These are phyloP conservation scores for Zasmidium citrigriseum DNA, from an alignment of 2,329 filamentous ascomycete genomes.

Conservation along the genomic window DNA sequence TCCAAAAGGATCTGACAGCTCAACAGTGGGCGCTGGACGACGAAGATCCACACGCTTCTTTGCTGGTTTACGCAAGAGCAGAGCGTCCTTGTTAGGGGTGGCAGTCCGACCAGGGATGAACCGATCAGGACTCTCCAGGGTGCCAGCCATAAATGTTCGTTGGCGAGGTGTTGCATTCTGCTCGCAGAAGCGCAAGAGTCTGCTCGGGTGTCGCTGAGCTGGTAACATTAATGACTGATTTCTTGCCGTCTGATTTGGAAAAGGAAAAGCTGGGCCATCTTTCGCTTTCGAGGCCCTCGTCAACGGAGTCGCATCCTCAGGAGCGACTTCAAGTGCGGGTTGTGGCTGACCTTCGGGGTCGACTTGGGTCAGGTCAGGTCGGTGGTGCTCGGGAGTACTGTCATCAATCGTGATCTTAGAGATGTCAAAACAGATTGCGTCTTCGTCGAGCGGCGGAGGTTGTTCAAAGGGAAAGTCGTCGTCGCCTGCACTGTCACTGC, in stretches of 20 bases:
- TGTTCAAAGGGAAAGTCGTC: not conserved
- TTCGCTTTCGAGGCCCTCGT: conserved; percentile 2
- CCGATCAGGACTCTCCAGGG: conserved; percentile 53
- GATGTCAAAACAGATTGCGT: not conserved
- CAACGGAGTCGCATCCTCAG: conserved; percentile 1
- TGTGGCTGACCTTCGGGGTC: not conserved
- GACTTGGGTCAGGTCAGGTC: not conserved
- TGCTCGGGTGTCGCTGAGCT: conserved; percentile 23
- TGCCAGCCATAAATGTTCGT: conserved; percentile 19
- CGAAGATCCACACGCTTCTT: not conserved
- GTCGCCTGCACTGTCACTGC: not conserved
- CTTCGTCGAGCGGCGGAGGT: not conserved
- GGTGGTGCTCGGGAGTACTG: not conserved
- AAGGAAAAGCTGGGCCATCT: not conserved
- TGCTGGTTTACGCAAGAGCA: conserved; percentile 13
- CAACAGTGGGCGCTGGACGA: not conserved
- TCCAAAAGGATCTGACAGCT: conserved; percentile 29
- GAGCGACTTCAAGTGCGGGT: not conserved
- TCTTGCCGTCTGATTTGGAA: not conserved
- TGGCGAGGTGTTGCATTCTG: conserved; percentile 23
- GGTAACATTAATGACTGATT: not conserved
- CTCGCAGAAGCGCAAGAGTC: conserved; percentile 21
- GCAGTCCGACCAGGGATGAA: conserved; percentile 52
- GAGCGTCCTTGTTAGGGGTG: conserved; percentile 30
- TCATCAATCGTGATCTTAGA: not conserved